Percentiles rank a stretch among this genome's conserved stretches.
These are phyloP conservation scores for Urochloa ruziziensis DNA, from an alignment of 176 grass and related monocot genomes.

Conservation along the genomic window DNA sequence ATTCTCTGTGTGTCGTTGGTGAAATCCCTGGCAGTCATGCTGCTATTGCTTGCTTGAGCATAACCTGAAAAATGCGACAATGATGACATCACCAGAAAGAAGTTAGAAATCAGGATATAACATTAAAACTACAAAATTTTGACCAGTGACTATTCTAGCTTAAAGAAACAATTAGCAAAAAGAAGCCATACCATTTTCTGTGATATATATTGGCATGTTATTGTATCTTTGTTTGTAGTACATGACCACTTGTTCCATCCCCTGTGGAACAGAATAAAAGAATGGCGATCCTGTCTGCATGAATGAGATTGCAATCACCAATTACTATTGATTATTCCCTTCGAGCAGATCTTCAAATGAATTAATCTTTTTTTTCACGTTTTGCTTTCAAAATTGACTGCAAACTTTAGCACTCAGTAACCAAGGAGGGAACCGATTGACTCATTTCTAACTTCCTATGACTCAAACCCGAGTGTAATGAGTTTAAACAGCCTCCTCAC, in stretches of 20 bases:
- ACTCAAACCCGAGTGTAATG: neutral
- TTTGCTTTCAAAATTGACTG: neutral
- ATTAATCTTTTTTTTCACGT: neutral
- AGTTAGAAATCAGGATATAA: no score
- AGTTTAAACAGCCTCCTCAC: neutral
- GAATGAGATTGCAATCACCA: neutral
- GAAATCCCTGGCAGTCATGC: conserved; percentile 38
- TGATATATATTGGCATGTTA: conserved; percentile 60
- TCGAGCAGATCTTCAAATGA: neutral
- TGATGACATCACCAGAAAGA: no score
- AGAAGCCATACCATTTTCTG: conserved; percentile 69
- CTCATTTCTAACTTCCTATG: neutral
- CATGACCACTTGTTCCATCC: conserved; percentile 57
- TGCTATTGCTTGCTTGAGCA: conserved; percentile 39
- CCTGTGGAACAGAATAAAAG: conserved; percentile 41
- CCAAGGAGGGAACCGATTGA: neutral
- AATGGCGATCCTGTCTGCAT: conserved; percentile 49
- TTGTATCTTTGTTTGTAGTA: conserved; percentile 74
- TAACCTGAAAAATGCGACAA: conserved; percentile 56
- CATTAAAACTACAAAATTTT: no score
- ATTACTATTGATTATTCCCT: neutral
- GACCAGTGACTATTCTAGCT: conserved; percentile 3
- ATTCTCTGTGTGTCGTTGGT: conserved; percentile 40
- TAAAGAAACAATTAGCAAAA: neutral
- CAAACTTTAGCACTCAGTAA: neutral